phyloP scores from a whole-genome alignment of 108 stramenopile genomes.

The Stephanodiscus triporus region DNA sequence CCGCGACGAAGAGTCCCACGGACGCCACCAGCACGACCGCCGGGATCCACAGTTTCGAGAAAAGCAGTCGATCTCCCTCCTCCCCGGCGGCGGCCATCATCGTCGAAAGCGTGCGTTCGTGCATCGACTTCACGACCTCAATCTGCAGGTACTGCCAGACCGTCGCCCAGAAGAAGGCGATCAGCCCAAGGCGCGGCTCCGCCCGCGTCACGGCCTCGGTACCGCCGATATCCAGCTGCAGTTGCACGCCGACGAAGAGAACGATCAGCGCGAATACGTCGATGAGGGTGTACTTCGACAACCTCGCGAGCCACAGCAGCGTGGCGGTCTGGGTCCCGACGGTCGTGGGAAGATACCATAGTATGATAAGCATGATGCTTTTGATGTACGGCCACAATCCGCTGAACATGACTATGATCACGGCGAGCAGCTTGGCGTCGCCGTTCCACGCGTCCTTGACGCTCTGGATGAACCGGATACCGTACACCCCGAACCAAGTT shows the following conservation, averaged over 20 bases:
- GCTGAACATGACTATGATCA: constrained; percentile 49
- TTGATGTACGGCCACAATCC: constrained; percentile 61
- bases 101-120: constrained; percentile 29
- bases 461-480: constrained; percentile 43
- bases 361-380: constrained; percentile 43
- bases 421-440: constrained; percentile 51
- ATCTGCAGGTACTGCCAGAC: constrained; percentile 57
- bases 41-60: constrained; percentile 26
- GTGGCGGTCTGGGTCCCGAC: constrained; percentile 8
- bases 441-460: constrained; percentile 62
- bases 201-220: constrained; percentile 46
- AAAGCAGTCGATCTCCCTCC: constrained; percentile 18
- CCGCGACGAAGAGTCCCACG: constrained; percentile 35
- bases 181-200: constrained; percentile 50
- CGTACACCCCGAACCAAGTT: constrained; percentile 49
- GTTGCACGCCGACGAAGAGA: constrained; percentile 49
- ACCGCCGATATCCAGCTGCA: constrained; percentile 54
- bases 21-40: constrained; percentile 15
- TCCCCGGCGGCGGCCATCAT: not conserved
- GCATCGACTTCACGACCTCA: constrained; percentile 47
- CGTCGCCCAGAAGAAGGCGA: constrained; percentile 54
- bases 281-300: constrained; percentile 54
- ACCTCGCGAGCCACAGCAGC: constrained; percentile 48
- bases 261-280: constrained; percentile 55
- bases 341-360: constrained; percentile 50